Evolutionary conservation across 768 basidiomycete species (phyloP).

Genomic region (Asterophora lycoperdoides): DNA sequence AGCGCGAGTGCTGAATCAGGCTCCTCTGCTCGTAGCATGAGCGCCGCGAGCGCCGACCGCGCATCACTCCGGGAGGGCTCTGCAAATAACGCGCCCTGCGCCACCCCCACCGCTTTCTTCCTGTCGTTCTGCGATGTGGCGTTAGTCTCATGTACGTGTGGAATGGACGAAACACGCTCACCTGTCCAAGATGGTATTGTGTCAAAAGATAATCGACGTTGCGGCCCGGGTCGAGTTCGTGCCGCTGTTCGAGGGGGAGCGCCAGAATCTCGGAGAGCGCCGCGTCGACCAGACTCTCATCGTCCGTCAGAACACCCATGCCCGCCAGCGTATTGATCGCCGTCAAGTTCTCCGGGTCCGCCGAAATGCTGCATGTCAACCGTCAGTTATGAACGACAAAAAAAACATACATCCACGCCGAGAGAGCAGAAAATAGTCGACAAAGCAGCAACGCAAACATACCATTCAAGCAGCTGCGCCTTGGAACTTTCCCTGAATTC

Average conservation of each 20-base stretch:
- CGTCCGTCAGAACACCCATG: conserved; percentile 82
- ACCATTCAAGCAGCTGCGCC: conserved; percentile 80
- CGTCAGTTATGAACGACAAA: background rate
- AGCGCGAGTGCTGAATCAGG: conserved; percentile 42
- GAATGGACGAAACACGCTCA: conserved; percentile 25
- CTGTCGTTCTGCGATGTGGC: conserved; percentile 38
- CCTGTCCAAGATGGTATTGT: conserved; percentile 72
- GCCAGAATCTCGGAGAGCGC: conserved; percentile 77
- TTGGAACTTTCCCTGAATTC: conserved; percentile 79
- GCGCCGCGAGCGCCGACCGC: conserved; percentile 50
- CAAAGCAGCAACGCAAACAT: conserved; percentile 17
- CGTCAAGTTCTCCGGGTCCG: conserved; percentile 72
- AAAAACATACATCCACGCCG: conserved; percentile 1
- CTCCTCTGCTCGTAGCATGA: conserved; percentile 49
- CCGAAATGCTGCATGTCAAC: conserved; percentile 52
- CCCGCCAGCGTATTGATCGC: conserved; percentile 83
- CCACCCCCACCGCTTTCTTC: conserved; percentile 44
- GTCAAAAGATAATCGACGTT: conserved; percentile 70
- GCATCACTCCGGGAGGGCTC: conserved; percentile 50
- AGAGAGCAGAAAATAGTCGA: background rate
- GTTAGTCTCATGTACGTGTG: background rate
- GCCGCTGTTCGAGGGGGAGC: conserved; percentile 61
- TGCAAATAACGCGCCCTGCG: conserved; percentile 52
- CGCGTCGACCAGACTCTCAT: conserved; percentile 79
- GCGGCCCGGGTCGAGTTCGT: conserved; percentile 61